Base-by-base conservation (phyloP, 306 rosid species). In the Crotalaria pallida region DNA sequence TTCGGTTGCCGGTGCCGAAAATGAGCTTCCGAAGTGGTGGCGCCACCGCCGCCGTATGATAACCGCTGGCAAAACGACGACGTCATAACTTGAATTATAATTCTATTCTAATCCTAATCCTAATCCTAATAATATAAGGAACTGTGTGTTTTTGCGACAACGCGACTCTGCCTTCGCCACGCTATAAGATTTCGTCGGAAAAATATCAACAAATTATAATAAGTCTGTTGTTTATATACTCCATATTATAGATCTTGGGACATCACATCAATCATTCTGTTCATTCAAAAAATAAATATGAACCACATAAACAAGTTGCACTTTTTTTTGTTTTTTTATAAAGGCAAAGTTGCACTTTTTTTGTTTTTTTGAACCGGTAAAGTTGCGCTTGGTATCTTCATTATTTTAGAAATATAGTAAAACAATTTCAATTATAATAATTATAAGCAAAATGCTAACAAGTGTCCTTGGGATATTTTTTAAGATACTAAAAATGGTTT, bases 51-150 rank as follows among this genome's bases (percentile, higher is more conserved):
- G 2, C 69, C n/a, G n/a, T n/a, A n/a, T n/a, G n/a, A 2, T 1
- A 81, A 27, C 70, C 76, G 88, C 67, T 80, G 75, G 73, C 75
- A 36, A 24, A 80, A 71, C 52, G 83, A 71, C 52, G 83, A 69
- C 48, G 75, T 27, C 92, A 86, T 83, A 1, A 33, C 21, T 13
- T 4, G 18, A 7, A 15, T 0, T 4, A 4, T 1, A 3, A 29
- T 36, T 1, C 7, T 31, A 31, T 5, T n/a, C n/a, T n/a, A n/a
- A n/a, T n/a, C n/a, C n/a, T n/a, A n/a, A n/a, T n/a, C n/a, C n/a
- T n/a, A n/a, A n/a, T n/a, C n/a, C n/a, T n/a, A n/a, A n/a, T n/a
- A n/a, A n/a, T 7, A 36, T 36, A 7, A 31, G 11, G 43, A 9
- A 36, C 43, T 9, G n/a, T 10, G 45, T 40, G 3, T 40, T 11